Percentiles rank a stretch among this genome's conserved stretches.
phyloP scores from a whole-genome alignment of 768 basidiomycete genomes.

The Rubroboletus satanas region DNA sequence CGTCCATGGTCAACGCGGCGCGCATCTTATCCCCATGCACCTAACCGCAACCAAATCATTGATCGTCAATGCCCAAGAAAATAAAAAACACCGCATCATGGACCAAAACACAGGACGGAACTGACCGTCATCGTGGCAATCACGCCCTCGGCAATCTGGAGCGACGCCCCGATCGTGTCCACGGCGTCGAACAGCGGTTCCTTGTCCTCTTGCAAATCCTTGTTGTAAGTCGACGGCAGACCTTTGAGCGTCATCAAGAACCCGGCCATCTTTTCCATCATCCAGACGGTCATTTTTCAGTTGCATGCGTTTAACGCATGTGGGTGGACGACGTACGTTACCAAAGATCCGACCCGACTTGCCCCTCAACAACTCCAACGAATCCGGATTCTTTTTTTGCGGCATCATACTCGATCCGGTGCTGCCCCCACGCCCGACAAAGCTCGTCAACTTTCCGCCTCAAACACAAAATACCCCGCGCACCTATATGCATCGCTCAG shows the following conservation, averaged over 20 bases:
- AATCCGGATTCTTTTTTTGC: slow-evolving; percentile 99
- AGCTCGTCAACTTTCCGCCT: neutral
- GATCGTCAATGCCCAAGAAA: neutral
- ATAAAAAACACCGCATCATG: neutral
- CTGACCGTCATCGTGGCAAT: slow-evolving; percentile 83
- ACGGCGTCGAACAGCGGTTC: slow-evolving; percentile 95
- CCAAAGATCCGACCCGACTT: slow-evolving; percentile 95
- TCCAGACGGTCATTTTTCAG: neutral
- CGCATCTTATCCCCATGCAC: slow-evolving; percentile 90
- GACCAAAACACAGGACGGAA: slow-evolving; percentile 2
- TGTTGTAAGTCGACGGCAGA: slow-evolving; percentile 97
- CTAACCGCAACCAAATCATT: slow-evolving; percentile 37
- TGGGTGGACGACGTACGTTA: slow-evolving; percentile 39
- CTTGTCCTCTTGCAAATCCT: slow-evolving; percentile 98
- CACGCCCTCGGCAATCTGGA: slow-evolving; percentile 93
- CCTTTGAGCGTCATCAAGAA: slow-evolving; percentile 98
- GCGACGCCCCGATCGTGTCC: slow-evolving; percentile 81
- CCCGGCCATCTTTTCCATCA: slow-evolving; percentile 72
- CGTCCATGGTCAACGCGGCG: slow-evolving; percentile 90
- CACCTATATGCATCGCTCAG: slow-evolving; percentile 97
- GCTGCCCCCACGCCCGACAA: slow-evolving; percentile 37
- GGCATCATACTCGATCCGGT: slow-evolving; percentile 99
- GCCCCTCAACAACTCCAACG: slow-evolving; percentile 89
- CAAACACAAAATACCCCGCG: slow-evolving; percentile 13
- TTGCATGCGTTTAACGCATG: neutral